phyloP scores from a whole-genome alignment of 2,329 filamentous ascomycete species.

The Apiospora sp. region DNA sequence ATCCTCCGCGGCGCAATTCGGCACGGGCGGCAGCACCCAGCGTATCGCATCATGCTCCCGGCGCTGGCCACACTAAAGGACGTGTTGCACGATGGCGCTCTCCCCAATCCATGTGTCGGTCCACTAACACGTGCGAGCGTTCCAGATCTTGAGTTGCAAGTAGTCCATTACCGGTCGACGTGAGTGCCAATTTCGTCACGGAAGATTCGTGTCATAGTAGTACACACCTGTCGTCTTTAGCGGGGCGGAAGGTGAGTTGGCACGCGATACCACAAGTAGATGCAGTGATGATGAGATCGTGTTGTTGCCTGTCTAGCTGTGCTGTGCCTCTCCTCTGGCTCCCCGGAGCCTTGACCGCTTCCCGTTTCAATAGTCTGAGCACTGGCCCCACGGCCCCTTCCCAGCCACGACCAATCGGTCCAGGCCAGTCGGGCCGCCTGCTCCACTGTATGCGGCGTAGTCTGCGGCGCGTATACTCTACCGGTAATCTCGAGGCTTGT shows the following conservation, averaged over 20 bases:
- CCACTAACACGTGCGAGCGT: not conserved
- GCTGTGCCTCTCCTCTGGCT: not conserved
- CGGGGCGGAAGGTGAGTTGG: not conserved
- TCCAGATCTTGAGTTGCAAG: not conserved
- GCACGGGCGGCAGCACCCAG: too few relatives aligned
- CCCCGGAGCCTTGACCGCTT: not conserved
- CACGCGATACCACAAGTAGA: not conserved
- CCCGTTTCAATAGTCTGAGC: too few relatives aligned
- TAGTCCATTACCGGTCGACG: not conserved
- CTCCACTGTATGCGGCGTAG: too few relatives aligned
- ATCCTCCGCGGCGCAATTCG: too few relatives aligned
- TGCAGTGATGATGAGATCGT: not conserved
- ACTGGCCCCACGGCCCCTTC: too few relatives aligned
- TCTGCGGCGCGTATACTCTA: too few relatives aligned
- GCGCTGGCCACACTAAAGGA: too few relatives aligned
- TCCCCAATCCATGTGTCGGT: not conserved
- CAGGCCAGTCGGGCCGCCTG: too few relatives aligned
- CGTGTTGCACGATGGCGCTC: too few relatives aligned
- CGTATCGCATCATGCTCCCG: too few relatives aligned
- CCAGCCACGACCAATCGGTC: too few relatives aligned
- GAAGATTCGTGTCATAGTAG: not conserved
- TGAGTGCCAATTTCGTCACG: not conserved
- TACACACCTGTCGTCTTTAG: not conserved
- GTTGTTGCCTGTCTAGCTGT: not conserved
- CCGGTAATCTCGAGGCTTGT: too few relatives aligned